A percentile compares a stretch with the other conserved stretches of the same genome.
Conservation (phyloP, 2,329 filamentous ascomycete species). For the Pseudocercospora musae region DNA sequence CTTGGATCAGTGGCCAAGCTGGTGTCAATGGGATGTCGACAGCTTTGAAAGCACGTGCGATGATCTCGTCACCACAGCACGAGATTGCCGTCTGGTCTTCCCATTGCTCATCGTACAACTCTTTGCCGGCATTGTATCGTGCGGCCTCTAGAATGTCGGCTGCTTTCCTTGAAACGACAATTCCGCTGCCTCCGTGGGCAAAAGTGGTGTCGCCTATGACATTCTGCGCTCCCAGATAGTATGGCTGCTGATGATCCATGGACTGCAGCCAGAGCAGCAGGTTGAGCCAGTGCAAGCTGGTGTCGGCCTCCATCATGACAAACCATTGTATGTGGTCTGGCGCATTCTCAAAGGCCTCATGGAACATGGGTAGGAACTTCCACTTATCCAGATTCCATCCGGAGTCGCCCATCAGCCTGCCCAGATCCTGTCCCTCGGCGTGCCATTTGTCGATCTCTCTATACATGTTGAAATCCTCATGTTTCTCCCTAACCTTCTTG, state of each 20-base stretch:
- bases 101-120: slow-evolving; percentile 38
- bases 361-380: slow-evolving; percentile 57
- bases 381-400: slow-evolving; percentile 57
- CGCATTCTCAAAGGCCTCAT: slow-evolving; percentile 48
- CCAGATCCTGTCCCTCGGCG: slow-evolving; percentile 32
- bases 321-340: slow-evolving; percentile 52
- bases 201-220: slow-evolving; percentile 39
- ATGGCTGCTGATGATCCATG: slow-evolving; percentile 44
- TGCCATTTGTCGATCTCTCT: slow-evolving; percentile 32
- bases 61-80: slow-evolving; percentile 55
- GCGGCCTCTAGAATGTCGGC: slow-evolving; percentile 36
- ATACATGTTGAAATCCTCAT: slow-evolving; percentile 37
- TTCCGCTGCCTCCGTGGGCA: slow-evolving; percentile 44
- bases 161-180: slow-evolving; percentile 45
- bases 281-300: slow-evolving; percentile 47
- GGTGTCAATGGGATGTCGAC: slow-evolving; percentile 45
- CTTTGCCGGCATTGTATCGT: slow-evolving; percentile 41
- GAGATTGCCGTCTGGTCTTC: slow-evolving; percentile 45
- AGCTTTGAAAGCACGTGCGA: slow-evolving; percentile 49
- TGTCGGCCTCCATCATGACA: slow-evolving; percentile 57
- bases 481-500: slow-evolving; percentile 26
- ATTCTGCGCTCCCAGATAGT: slow-evolving; percentile 50
- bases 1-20: slow-evolving; percentile 45
- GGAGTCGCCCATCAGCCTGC: slow-evolving; percentile 32
- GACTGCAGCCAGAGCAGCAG: slow-evolving; percentile 50